Conservation (phyloP, 2,329 filamentous ascomycete genomes). For the Alternaria ethzedia region DNA sequence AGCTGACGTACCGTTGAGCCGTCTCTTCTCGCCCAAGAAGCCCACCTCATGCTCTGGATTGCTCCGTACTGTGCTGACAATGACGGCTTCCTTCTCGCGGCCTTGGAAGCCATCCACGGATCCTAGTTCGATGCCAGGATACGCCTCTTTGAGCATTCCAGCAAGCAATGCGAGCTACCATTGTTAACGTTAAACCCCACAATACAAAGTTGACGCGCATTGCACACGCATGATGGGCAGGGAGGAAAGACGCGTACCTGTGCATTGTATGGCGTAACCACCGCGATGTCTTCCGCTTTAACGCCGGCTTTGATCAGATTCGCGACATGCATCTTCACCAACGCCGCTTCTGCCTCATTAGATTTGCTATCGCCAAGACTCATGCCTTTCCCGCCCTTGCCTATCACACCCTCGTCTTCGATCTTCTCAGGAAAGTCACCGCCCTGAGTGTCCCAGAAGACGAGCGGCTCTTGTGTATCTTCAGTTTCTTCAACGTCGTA, state of each 20-base stretch:
- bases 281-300: conserved; percentile 81
- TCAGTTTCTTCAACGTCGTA: conserved; percentile 82
- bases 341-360: conserved; percentile 86
- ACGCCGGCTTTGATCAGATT: conserved; percentile 81
- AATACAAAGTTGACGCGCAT: conserved; percentile 6
- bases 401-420: conserved; percentile 71
- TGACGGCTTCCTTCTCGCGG: conserved; percentile 92
- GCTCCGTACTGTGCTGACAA: conserved; percentile 92
- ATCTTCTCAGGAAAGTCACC: conserved; percentile 86
- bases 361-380: conserved; percentile 79
- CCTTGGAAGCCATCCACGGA: conserved; percentile 98
- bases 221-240: conserved; percentile 10
- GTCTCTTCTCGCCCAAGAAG: conserved; percentile 88
- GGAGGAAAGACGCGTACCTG: conserved; percentile 61
- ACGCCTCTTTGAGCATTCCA: conserved; percentile 76
- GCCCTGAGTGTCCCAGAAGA: conserved; percentile 97
- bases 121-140: conserved; percentile 88
- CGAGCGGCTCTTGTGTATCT: conserved; percentile 83
- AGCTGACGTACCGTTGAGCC: conserved; percentile 78
- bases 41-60: conserved; percentile 88
- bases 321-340: conserved; percentile 79
- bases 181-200: conserved; percentile 13
- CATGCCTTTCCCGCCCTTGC: conserved; percentile 55
- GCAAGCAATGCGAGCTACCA: conserved; percentile 76
- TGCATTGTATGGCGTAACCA: conserved; percentile 96